Conservation (phyloP, 306 rosid genomes). For the Senna siamea region DNA sequence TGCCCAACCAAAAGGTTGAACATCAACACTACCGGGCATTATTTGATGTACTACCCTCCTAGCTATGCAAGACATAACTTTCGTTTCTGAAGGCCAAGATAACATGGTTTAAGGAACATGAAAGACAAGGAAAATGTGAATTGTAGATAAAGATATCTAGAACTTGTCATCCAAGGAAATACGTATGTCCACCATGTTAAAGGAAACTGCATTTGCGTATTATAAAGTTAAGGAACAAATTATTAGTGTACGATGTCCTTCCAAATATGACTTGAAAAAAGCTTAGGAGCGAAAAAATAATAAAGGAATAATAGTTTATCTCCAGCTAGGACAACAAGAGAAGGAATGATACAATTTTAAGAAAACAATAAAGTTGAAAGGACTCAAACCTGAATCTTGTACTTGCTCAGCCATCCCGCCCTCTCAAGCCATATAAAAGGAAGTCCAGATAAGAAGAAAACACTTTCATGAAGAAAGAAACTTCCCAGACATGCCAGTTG, state of each 20-base stretch:
- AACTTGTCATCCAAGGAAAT: conserved; percentile 8
- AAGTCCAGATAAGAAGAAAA: conserved; percentile 92
- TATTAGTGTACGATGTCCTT: background rate
- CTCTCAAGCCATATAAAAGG: conserved; percentile 92
- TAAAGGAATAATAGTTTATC: background rate
- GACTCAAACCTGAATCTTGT: conserved; percentile 85
- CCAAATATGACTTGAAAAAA: background rate
- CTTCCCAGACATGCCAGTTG: conserved; percentile 87
- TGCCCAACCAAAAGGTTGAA: conserved; percentile 26
- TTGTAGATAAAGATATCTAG: conserved; percentile 6
- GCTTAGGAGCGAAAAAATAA: background rate
- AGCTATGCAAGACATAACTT: conserved; percentile 16
- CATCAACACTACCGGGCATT: conserved; percentile 9
- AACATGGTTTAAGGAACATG: conserved; percentile 1
- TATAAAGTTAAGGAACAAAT: conserved; percentile 10
- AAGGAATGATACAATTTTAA: conserved; percentile 1
- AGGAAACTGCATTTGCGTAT: background rate
- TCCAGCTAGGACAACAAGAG: conserved; percentile 11
- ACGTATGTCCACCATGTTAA: background rate
- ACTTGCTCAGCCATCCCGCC: conserved; percentile 92
- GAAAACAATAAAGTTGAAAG: conserved; percentile 25
- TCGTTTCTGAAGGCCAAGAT: background rate
- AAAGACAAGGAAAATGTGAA: conserved; percentile 13
- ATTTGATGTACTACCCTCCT: background rate
- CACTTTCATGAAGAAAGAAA: conserved; percentile 84